These are phyloP conservation scores for Fagus crenata DNA, from an alignment of 306 rosid genomes.

Conservation along the genomic window DNA sequence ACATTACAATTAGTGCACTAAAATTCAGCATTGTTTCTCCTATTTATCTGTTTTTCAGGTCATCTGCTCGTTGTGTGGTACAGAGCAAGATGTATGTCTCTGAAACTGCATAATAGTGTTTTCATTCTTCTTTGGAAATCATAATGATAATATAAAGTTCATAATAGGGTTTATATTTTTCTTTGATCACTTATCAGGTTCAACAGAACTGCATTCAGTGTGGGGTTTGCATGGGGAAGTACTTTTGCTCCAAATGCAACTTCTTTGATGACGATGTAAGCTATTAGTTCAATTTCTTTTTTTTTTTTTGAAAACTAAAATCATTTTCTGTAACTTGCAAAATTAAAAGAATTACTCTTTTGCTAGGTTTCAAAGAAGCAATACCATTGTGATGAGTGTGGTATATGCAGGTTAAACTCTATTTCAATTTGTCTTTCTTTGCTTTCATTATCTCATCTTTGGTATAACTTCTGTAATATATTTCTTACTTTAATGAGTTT, in stretches of 20 bases:
- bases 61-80: conserved; percentile 66
- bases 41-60: conserved; percentile 45
- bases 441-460: neutral
- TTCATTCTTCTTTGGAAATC: neutral
- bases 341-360: neutral
- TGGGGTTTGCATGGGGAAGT: conserved; percentile 79
- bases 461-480: neutral
- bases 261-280: conserved; percentile 73
- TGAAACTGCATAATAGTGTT: neutral
- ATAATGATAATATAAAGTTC: neutral
- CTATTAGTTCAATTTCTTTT: neutral
- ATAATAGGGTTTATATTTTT: neutral
- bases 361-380: conserved; percentile 54
- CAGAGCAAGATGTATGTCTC: conserved; percentile 73
- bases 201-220: conserved; percentile 68
- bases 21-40: neutral
- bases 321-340: neutral
- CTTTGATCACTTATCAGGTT: conserved; percentile 46
- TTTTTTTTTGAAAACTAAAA: neutral
- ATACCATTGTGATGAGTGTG: conserved; percentile 80
- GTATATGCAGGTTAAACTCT: conserved; percentile 65
- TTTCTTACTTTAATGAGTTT: neutral
- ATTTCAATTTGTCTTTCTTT: neutral
- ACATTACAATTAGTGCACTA: neutral
- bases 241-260: conserved; percentile 77